Conservation (phyloP, 106 monocot genomes). For the Triglochin maritima region DNA sequence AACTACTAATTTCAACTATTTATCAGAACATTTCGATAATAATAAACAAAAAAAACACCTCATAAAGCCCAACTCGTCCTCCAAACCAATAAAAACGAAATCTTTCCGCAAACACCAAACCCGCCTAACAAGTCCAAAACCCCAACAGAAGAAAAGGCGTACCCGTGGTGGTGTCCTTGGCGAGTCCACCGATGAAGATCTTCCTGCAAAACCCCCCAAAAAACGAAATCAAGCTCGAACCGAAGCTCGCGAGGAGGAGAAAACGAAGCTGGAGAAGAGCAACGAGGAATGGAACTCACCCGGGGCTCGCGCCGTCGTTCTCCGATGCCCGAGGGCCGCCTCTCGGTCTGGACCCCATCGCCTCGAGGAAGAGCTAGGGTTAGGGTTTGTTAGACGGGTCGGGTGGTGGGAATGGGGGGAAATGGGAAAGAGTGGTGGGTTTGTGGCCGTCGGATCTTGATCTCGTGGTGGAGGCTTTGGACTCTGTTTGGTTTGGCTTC, state of each 20-base stretch:
- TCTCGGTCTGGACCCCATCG: too few relatives aligned
- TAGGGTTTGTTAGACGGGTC: background rate
- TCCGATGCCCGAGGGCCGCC: background rate
- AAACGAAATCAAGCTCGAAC: background rate
- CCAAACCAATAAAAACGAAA: too few relatives aligned
- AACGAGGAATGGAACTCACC: background rate
- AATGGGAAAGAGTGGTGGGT: background rate
- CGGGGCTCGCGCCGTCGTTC: background rate
- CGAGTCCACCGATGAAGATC: constrained; percentile 11
- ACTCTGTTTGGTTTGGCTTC: too few relatives aligned
- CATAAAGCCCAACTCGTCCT: too few relatives aligned
- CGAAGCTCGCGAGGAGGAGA: background rate
- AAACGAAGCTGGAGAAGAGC: background rate
- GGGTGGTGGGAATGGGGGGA: background rate
- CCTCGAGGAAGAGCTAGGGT: background rate
- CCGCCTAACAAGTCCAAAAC: too few relatives aligned
- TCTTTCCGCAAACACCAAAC: too few relatives aligned
- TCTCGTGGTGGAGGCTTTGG: too few relatives aligned
- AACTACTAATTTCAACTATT: too few relatives aligned
- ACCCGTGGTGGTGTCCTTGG: constrained; percentile 12
- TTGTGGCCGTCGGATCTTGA: too few relatives aligned
- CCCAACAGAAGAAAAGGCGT: too few relatives aligned
- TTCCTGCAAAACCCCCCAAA: constrained; percentile 5
- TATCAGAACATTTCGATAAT: too few relatives aligned
- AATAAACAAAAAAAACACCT: too few relatives aligned